These are phyloP conservation scores for Phytophthora fragariae DNA, from an alignment of 352 stramenopile species.

Conservation along the genomic window DNA sequence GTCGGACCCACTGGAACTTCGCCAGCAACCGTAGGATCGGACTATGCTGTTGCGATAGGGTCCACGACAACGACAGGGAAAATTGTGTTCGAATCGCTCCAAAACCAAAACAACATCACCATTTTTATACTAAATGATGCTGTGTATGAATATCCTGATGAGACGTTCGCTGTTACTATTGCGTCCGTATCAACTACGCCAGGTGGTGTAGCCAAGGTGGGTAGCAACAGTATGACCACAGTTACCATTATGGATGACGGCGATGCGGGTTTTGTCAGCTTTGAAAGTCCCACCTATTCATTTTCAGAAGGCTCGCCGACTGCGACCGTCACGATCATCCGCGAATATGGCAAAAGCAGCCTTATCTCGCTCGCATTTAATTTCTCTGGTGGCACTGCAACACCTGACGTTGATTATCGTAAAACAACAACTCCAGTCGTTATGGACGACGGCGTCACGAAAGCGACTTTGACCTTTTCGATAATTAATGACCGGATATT, in stretches of 20 bases:
- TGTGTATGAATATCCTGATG: constrained; percentile 46
- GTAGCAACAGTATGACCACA: constrained; percentile 32
- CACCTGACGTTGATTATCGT: constrained; percentile 57
- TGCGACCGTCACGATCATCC: constrained; percentile 53
- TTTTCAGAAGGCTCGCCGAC: constrained; percentile 47
- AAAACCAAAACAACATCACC: constrained; percentile 32
- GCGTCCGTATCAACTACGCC: constrained; percentile 15
- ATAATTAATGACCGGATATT: constrained; percentile 73
- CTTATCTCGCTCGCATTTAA: constrained; percentile 47
- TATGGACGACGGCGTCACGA: constrained; percentile 53
- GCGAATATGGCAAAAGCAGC: constrained; percentile 51
- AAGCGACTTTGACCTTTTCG: constrained; percentile 42
- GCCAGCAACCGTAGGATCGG: constrained; percentile 40
- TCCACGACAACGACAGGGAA: constrained; percentile 26
- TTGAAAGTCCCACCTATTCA: constrained; percentile 37
- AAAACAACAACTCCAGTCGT: constrained; percentile 29
- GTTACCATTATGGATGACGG: constrained; percentile 74
- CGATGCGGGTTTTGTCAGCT: constrained; percentile 64
- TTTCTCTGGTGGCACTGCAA: constrained; percentile 50
- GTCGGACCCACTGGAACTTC: constrained; percentile 6
- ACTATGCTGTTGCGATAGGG: constrained; percentile 41
- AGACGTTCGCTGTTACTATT: constrained; percentile 55
- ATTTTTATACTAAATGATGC: constrained; percentile 60
- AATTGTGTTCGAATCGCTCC: constrained; percentile 46
- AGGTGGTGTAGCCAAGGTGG: constrained; percentile 40